Conservation (phyloP, 1,139 yeast species). For the Arxiozyma slooffiae region DNA sequence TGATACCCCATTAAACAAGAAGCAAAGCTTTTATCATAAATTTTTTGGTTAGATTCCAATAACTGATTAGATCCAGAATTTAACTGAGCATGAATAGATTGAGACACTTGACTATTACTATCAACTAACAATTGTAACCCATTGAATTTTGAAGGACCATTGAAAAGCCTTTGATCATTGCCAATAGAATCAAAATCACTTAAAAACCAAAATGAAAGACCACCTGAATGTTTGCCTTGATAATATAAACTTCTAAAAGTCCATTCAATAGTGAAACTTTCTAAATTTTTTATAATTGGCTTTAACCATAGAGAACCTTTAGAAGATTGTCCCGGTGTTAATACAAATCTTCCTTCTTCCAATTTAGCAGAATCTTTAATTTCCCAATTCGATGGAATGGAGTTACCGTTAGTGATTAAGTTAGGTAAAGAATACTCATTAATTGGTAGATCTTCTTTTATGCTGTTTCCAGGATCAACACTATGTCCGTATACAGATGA, state of each 20-base stretch:
- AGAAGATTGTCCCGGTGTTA: conserved; percentile 35
- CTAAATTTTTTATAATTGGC: conserved; percentile 5
- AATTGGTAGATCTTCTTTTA: conserved; percentile 1
- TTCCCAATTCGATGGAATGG: conserved; percentile 28
- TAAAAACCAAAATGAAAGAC: conserved; percentile 37
- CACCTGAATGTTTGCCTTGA: conserved; percentile 29
- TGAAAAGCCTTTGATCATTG: conserved; percentile 10
- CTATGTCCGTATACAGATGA: not conserved
- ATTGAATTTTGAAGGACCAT: conserved; percentile 36
- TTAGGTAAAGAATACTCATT: conserved; percentile 30
- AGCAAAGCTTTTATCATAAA: conserved; percentile 37
- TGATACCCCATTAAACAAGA: conserved; percentile 51
- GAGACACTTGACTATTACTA: conserved; percentile 38
- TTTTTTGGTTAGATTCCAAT: conserved; percentile 11
- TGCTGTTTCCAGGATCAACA: not conserved
- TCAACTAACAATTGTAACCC: conserved; percentile 54
- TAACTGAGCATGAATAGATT: conserved; percentile 41
- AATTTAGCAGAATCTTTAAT: conserved; percentile 28
- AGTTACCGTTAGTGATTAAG: conserved; percentile 19
- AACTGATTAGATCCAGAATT: conserved; percentile 38
- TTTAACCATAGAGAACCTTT: conserved; percentile 45
- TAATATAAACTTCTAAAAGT: conserved; percentile 52
- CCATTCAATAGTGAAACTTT: conserved; percentile 49
- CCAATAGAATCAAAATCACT: conserved; percentile 4
- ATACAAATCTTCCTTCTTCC: conserved; percentile 35